Conservation (phyloP, 352 stramenopile genomes). For the Globisporangium acanthophoron region DNA sequence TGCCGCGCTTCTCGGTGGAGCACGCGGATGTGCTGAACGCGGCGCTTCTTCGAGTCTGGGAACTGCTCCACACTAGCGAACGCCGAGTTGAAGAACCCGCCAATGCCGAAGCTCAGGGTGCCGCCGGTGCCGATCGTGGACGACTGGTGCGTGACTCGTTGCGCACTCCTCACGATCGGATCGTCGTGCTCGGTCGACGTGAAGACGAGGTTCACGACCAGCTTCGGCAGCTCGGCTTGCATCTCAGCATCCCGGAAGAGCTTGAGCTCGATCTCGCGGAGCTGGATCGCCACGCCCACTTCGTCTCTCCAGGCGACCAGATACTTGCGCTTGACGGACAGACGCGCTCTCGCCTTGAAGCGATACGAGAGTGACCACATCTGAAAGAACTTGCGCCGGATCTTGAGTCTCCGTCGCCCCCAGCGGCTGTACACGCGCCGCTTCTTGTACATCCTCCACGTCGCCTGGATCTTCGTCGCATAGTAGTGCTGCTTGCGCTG, state of each 20-base stretch:
- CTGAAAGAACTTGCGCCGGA: constrained; percentile 32
- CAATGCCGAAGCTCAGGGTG: neutral
- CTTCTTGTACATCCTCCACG: constrained; percentile 42
- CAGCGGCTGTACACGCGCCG: constrained; percentile 42
- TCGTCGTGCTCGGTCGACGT: constrained; percentile 21
- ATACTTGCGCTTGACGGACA: constrained; percentile 28
- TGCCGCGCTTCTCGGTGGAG: constrained; percentile 40
- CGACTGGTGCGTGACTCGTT: neutral
- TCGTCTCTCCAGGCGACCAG: constrained; percentile 41
- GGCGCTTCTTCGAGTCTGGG: constrained; percentile 12
- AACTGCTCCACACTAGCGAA: constrained; percentile 40
- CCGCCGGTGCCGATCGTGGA: neutral
- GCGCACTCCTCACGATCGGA: neutral
- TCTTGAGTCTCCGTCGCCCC: constrained; percentile 22
- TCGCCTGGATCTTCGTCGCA: constrained; percentile 40
- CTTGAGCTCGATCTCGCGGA: constrained; percentile 55
- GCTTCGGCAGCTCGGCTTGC: constrained; percentile 32
- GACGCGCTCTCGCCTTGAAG: constrained; percentile 27
- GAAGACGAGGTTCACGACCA: constrained; percentile 76
- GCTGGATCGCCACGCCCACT: constrained; percentile 32
- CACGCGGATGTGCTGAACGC: constrained; percentile 26
- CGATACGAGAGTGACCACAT: constrained; percentile 43
- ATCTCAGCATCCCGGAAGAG: constrained; percentile 56
- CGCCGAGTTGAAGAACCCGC: constrained; percentile 44
- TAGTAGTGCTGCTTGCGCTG: constrained; percentile 21